phyloP scores from a whole-genome alignment of 805 yeast genomes.

The Teunomyces pallodes region DNA sequence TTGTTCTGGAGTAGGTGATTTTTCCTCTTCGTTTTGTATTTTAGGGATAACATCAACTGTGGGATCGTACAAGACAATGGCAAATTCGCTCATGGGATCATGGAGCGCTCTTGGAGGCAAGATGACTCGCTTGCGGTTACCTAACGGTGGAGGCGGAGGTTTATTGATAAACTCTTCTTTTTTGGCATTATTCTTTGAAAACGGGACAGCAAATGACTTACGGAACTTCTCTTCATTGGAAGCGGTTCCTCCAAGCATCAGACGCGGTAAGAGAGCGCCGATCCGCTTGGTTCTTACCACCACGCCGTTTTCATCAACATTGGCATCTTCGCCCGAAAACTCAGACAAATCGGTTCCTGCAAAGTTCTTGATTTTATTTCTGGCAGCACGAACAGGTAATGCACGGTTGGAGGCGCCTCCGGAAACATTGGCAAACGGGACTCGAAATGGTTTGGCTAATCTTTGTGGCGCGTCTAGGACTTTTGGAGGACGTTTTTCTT shows the following conservation, averaged over 20 bases:
- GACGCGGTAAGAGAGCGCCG: constrained; percentile 62
- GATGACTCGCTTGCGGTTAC: constrained; percentile 66
- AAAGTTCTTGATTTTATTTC: constrained; percentile 32
- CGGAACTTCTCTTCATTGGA: constrained; percentile 35
- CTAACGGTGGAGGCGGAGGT: constrained; percentile 77
- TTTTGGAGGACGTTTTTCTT: constrained; percentile 52
- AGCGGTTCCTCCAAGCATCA: constrained; percentile 41
- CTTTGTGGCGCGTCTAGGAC: constrained; percentile 50
- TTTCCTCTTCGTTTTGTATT: constrained; percentile 16
- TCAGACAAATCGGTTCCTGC: constrained; percentile 24
- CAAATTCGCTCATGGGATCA: constrained; percentile 90
- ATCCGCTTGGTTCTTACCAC: constrained; percentile 20
- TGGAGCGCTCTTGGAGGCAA: constrained; percentile 90
- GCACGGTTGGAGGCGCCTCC: constrained; percentile 11
- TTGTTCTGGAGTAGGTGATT: constrained; percentile 10
- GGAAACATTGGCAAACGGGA: constrained; percentile 48
- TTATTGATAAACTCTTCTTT: constrained; percentile 27
- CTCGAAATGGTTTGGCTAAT: constrained; percentile 65
- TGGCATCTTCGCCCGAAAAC: constrained; percentile 18
- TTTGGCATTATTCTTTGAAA: constrained; percentile 37
- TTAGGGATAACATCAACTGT: constrained; percentile 65
- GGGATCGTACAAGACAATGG: constrained; percentile 93
- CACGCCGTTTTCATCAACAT: constrained; percentile 33
- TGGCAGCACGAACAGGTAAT: constrained; percentile 25
- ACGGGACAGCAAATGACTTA: constrained; percentile 63